Percentiles rank a stretch among this genome's conserved stretches.
Conservation (phyloP, 768 basidiomycete species). For the Ramaria rubella region DNA sequence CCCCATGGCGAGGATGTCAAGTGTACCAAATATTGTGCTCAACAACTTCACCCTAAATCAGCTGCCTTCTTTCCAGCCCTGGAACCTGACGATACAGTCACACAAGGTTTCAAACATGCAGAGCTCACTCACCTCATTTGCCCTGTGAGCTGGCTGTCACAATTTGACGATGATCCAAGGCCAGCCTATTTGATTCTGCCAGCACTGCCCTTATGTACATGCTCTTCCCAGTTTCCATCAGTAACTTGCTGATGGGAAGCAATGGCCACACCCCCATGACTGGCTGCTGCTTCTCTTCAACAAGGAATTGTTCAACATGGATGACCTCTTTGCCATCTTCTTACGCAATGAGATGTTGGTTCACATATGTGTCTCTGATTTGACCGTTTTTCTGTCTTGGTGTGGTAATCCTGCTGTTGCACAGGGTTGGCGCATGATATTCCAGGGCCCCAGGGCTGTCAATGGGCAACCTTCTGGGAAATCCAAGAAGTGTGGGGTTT, state of each 20-base stretch:
- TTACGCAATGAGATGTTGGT: neutral
- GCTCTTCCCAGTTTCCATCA: neutral
- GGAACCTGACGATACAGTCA: neutral
- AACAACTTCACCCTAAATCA: neutral
- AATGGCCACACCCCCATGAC: neutral
- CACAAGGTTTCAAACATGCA: neutral
- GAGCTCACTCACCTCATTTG: neutral
- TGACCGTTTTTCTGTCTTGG: no score
- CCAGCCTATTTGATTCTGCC: neutral
- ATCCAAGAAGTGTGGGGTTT: neutral
- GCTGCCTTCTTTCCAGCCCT: neutral
- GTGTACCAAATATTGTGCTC: neutral
- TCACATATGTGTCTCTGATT: neutral
- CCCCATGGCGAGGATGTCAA: neutral
- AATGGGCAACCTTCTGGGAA: neutral
- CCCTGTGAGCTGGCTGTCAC: neutral
- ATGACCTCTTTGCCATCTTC: neutral
- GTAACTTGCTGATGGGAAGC: neutral
- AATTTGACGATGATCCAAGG: neutral
- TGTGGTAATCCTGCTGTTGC: no score
- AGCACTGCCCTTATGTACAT: neutral
- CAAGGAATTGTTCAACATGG: neutral
- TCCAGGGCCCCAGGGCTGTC: neutral
- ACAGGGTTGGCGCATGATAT: neutral
- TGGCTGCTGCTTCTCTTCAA: no score